These are phyloP conservation scores for Xylaria sp. DNA, from an alignment of 2,329 filamentous ascomycete species.

Conservation along the genomic window DNA sequence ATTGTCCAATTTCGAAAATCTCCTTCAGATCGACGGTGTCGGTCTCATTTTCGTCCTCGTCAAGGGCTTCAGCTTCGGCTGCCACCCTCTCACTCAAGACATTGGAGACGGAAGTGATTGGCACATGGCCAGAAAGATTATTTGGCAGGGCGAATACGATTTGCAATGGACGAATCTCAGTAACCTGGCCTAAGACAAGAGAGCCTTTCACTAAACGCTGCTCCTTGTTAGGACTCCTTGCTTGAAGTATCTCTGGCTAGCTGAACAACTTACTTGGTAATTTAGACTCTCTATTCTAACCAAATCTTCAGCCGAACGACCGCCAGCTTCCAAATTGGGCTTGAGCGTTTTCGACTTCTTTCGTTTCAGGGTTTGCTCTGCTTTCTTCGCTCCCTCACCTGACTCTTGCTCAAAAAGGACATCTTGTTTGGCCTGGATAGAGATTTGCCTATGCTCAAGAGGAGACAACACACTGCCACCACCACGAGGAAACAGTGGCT, in stretches of 20 bases:
- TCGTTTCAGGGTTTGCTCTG: constrained; percentile 61
- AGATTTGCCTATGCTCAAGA: constrained; percentile 95
- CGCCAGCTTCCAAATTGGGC: constrained; percentile 62
- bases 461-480: constrained; percentile 91
- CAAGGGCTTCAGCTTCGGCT: constrained; percentile 67
- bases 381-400: constrained; percentile 59
- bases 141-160: constrained; percentile 88
- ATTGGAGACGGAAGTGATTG: constrained; percentile 91
- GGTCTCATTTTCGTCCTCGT: constrained; percentile 65
- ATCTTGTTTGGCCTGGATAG: constrained; percentile 91
- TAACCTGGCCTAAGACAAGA: constrained; percentile 86
- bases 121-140: constrained; percentile 88
- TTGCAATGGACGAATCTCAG: constrained; percentile 81
- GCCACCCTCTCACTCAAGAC: constrained; percentile 80
- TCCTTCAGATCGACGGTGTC: constrained; percentile 76
- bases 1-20: constrained; percentile 86
- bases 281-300: constrained; percentile 87
- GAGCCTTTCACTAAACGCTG: constrained; percentile 90
- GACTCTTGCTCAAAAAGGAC: constrained; percentile 87
- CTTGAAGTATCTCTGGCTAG: background rate
- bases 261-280: constrained; percentile 75
- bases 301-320: constrained; percentile 63
- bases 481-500: constrained; percentile 90
- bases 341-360: constrained; percentile 65
- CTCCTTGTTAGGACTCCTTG: constrained; percentile 59